Evolutionary conservation across 441 rosid genomes (phyloP), one percentile per base, ranked within the genome.

Genomic region (Hura crepitans): DNA sequence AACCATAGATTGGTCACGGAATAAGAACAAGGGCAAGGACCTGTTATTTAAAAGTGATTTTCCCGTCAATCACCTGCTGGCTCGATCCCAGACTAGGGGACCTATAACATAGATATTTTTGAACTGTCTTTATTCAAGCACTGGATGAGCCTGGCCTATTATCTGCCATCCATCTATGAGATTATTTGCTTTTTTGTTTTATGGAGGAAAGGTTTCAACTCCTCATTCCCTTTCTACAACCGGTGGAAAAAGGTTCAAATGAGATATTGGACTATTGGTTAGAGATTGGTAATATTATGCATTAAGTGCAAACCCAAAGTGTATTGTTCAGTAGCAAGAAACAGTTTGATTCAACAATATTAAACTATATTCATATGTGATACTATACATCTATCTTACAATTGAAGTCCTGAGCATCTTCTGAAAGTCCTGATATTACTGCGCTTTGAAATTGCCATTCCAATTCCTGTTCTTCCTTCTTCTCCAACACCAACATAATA

Each of bases 391-490:
- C 17, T 42, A 25, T 27, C 14, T 70, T 70, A 80, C n/a, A 76
- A 25, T 10, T 70, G 75, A 67, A 80, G 67, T 68, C 82, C 78
- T 7, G 73, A 53, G 80, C 87, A 81, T 76, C 78, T 81, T 45
- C 69, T 70, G 28, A 85, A 79, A 50, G 45, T 46, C 27, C 75
- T 59, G 15, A 79, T 5, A 23, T 63, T 74, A 47, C 65, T 68
- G 7, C 85, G 83, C 27, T 68, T 68, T n/a, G 77, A 78, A 28
- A 75, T 55, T 54, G 81, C 86, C 85, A 83, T 73, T 43, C 86
- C 85, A 61, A 83, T 80, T 58, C 84, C 85, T n/a, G 77, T 74
- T 46, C 75, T 77, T 67, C 82, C 83, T 62, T 62, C 78, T n/a
- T 45, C 54, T 30, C 81, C 81, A 31, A 78, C 62, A 14, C 86